Base-by-base conservation (phyloP, 2,329 filamentous ascomycete species). In the Cladosporium sp. region DNA sequence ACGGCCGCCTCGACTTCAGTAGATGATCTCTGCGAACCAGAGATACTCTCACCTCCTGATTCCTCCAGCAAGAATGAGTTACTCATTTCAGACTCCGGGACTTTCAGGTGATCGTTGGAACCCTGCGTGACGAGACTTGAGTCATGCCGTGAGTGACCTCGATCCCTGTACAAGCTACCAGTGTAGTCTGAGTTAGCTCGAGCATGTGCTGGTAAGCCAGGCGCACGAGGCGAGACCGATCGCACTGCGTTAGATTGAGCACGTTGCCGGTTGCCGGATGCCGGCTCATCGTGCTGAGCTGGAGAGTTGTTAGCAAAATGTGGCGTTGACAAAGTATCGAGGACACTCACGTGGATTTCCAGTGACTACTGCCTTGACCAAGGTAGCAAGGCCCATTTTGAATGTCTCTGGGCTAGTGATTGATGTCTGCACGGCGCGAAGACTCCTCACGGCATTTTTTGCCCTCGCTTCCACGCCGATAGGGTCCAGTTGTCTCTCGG, bases 341-440 rank as follows among this genome's bases (percentile, higher is more conserved):
- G 12, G 36, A 40, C n/a, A n/a, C 42, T 39, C 37, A 56, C 54
- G 34, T 28, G 34, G 19, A 38, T 56, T 30, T 4, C 56, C 56
- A 38, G 51, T 51, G 30, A 59, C 56, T 14, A 92, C 84, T 38
- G 86, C 85, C 68, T 86, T 83, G 59, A 96, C 75, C 64, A 96
- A 87, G 22, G 87, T 82, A 51, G 88, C 87, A 43, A 97, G 81
- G 70, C 89, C 92, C 67, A 85, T 83, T 69, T 88, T 87, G 65
- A 90, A 86, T 62, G 84, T 88, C 66, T 92, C 88, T 5, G 88
- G 84, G 36, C 83, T 84, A 59, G 85, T 84, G 43, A 83, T 78
- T 5, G 90, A 90, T 28, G 89, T 88, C 70, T 89, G 88, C 70
- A 91, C 88, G 56, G 88, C 85, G 62, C 85, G 84, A 62, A 93